Evolutionary conservation across 1,139 yeast species (phyloP), one percentile per base, ranked within the genome.

Genomic region (Pichia sp.): DNA sequence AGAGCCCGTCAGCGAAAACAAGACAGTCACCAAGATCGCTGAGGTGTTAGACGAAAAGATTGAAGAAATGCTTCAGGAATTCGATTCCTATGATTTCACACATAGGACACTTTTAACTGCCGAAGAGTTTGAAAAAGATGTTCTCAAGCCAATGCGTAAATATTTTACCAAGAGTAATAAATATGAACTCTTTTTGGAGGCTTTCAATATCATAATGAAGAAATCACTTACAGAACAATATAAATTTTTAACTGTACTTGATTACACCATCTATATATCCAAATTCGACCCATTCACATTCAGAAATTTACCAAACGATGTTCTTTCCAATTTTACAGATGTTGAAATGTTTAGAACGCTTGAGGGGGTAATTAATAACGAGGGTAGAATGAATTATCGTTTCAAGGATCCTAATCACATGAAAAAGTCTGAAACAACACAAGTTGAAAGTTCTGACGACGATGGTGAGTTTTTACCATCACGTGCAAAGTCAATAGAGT

Each of bases 211-310:
- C 11, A 38, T 58, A 17, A 17, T 55, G 1, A 17, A 35, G 5
- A 30, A 33, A 4, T 43, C 51, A 3, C 17, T 45, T 4, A 38
- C 38, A 19, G 53, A 49, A 30, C 27, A 40, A 17, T 47, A 52
- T 28, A 54, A 53, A 37, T 44, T 55, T 9, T 38, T 60, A 11
- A 56, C 59, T 33, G 15, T 60, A 19, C 50, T 60, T 34, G 63
- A 60, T 49, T 56, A 56, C 21, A 33, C 51, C 42, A 46, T 59
- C 5, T 53, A 52, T 31, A 42, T 58, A 22, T 54, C 59, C 4
- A 53, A 52, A 31, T 42, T 50, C 30, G 57, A 60, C 40, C 44
- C 58, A 3, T 43, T 42, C 9, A 44, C 38, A 7, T 59, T 58
- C 38, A 45, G 47, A 4, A 42, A 46, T 17, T 44, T 60, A 14